Conservation (phyloP, 495 filamentous ascomycete species). For the Rusavskia elegans region DNA sequence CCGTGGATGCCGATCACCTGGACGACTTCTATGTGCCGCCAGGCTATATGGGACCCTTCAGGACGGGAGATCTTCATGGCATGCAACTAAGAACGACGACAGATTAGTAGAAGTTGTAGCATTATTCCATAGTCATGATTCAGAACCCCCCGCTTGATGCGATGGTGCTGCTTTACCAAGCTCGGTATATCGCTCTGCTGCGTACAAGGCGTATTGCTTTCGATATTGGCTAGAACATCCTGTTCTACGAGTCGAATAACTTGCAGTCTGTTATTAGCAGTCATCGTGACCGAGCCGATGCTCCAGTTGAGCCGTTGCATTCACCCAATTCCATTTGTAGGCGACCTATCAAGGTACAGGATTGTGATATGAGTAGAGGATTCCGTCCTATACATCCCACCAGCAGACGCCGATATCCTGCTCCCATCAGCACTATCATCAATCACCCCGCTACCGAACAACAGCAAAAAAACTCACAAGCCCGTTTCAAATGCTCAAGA, state of each 20-base stretch:
- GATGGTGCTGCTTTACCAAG: neutral
- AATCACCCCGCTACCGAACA: neutral
- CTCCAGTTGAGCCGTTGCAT: too few species aligned
- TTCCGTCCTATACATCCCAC: neutral
- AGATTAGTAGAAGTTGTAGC: too few species aligned
- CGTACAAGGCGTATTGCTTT: neutral
- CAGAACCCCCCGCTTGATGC: neutral
- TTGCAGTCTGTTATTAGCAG: too few species aligned
- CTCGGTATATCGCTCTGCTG: neutral
- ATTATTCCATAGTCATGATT: too few species aligned
- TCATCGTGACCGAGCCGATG: too few species aligned
- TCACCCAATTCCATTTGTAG: too few species aligned
- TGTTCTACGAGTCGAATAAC: too few species aligned
- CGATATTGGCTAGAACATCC: neutral
- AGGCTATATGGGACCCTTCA: neutral
- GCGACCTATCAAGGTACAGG: too few species aligned
- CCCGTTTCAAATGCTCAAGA: conserved; percentile 47
- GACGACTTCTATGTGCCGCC: neutral
- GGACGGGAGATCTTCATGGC: neutral
- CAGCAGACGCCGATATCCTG: neutral
- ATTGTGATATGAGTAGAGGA: neutral
- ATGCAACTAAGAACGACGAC: too few species aligned
- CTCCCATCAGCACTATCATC: neutral
- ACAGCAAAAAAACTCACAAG: conserved; percentile 15
- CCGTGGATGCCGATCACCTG: neutral